These are phyloP conservation scores for Aphanocladium album DNA, from an alignment of 2,329 filamentous ascomycete genomes.

Conservation along the genomic window DNA sequence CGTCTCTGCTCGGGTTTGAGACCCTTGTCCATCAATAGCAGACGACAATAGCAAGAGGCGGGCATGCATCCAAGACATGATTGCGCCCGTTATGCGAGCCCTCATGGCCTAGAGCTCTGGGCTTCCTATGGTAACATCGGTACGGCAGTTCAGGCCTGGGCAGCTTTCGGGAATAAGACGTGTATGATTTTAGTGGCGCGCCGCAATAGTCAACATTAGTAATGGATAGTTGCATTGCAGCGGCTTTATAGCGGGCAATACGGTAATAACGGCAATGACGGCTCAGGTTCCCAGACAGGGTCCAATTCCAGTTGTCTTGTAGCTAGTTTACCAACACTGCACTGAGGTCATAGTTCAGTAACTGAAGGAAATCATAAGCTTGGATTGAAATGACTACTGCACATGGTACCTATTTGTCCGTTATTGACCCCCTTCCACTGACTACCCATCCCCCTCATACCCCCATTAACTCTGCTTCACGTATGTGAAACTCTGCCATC, in stretches of 20 bases:
- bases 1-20: background rate
- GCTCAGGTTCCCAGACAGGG: too few species aligned
- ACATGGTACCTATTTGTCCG: background rate
- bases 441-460: background rate
- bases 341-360: background rate
- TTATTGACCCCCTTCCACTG: background rate
- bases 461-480: slow-evolving; percentile 30
- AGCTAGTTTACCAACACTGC: too few species aligned
- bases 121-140: too few species aligned
- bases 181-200: background rate
- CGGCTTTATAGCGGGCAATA: background rate
- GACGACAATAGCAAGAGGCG: background rate
- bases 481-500: slow-evolving; percentile 30
- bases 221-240: background rate
- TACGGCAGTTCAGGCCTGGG: too few species aligned
- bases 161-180: background rate
- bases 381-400: background rate
- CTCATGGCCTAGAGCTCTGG: background rate
- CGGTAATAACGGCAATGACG: background rate
- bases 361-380: background rate
- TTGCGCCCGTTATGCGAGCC: background rate
- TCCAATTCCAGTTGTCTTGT: too few species aligned
- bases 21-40: background rate
- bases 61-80: background rate
- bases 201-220: background rate